These are phyloP conservation scores for Biscutella laevigata DNA, from an alignment of 441 rosid species.

Conservation along the genomic window DNA sequence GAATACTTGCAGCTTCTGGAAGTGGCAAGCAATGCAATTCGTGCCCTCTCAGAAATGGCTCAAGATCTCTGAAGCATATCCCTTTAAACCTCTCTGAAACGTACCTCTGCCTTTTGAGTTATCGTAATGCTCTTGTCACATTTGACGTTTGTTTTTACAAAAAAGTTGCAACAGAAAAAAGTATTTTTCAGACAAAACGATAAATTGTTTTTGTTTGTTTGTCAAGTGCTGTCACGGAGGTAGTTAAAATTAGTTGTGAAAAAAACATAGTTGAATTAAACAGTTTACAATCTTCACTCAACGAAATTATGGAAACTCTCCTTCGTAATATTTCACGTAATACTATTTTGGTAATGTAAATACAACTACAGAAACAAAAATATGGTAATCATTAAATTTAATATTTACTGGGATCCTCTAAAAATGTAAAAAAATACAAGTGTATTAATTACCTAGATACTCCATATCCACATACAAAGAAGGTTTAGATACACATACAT, in stretches of 20 bases:
- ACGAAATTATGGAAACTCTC: too few relatives aligned
- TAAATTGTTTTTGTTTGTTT: slow-evolving; percentile 5
- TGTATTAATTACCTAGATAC: neutral
- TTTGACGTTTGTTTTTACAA: neutral
- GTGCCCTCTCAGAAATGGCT: slow-evolving; percentile 64
- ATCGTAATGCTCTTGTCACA: neutral
- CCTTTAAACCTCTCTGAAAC: neutral
- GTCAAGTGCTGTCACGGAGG: too few relatives aligned
- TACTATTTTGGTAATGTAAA: too few relatives aligned
- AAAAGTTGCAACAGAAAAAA: neutral
- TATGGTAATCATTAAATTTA: too few relatives aligned
- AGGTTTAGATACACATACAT: slow-evolving; percentile 1
- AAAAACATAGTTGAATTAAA: too few relatives aligned
- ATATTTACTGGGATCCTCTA: too few relatives aligned
- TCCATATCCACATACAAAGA: slow-evolving; percentile 3
- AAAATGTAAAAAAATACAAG: neutral
- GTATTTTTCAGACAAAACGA: neutral
- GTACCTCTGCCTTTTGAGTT: neutral
- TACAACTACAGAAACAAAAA: too few relatives aligned
- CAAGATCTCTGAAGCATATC: slow-evolving; percentile 28
- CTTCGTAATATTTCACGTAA: too few relatives aligned
- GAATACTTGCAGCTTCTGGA: slow-evolving; percentile 90
- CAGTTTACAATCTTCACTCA: too few relatives aligned
- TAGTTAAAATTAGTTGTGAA: too few relatives aligned
- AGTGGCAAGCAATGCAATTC: slow-evolving; percentile 58